Base-by-base conservation (phyloP, 768 basidiomycete genomes). In the Xanthoconium stramineum region DNA sequence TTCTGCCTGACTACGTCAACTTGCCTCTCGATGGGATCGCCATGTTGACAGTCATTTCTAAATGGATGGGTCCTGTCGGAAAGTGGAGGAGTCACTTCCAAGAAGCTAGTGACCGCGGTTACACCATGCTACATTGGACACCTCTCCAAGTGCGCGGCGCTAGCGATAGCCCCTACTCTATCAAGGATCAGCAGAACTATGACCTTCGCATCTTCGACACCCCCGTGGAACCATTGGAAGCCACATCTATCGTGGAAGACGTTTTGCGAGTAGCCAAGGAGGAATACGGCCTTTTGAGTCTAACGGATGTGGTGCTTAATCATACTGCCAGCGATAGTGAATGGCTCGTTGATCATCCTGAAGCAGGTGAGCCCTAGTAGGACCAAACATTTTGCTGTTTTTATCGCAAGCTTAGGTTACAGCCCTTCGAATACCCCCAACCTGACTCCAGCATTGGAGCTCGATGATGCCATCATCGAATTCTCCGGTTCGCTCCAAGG, bases 101-200 rank as follows among this genome's bases (percentile, higher is more conserved):
- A 47, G 93, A 95, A 72, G 90, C 93, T 12, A 83, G 85, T 50
- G 80, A 91, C 51, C 79, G 96, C 47, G 96, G 97, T 1, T 99
- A 99, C 77, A 99, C 95, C 50, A 97, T 98, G 93, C 76, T 99
- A 42, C 97, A 99, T 68, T 99, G 89, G 78, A 91, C 96, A 0
- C 97, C 97, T 0, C 76, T 99, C 7, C 96, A 99, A 72, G 88
- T 91, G 68, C 79, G 95, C 35, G 97, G 97, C 20, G 81, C 84
- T 60, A 92, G 89, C 60, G 82, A 90, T 58, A 94, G 91, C 62
- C 97, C 97, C 0, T 99, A 98, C 72, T 95, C 92, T 17, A 94
- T 98, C 65, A 83, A 83, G 52, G 84, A 95, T 68, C 97, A 99
- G 75, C 75, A 85, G 52, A 80, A 74, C 39, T 98, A 94, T 63